These are phyloP conservation scores for Macadamia tetraphylla DNA, from an alignment of 164 flowering plant species.

Conservation along the genomic window DNA sequence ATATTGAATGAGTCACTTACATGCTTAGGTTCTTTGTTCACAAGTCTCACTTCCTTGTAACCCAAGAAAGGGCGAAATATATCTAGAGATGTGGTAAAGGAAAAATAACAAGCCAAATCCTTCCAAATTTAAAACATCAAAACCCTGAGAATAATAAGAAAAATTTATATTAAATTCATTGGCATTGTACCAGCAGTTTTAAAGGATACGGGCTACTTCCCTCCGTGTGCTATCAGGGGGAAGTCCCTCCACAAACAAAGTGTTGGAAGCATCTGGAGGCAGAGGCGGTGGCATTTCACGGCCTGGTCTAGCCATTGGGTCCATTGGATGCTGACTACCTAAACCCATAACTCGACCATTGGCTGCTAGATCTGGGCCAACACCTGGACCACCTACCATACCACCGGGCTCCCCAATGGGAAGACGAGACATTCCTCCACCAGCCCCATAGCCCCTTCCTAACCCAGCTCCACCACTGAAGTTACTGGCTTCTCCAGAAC, in stretches of 20 bases:
- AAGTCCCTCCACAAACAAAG: conserved; percentile 71
- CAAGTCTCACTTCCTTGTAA: conserved; percentile 68
- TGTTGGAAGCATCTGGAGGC: conserved; percentile 74
- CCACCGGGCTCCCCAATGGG: conserved; percentile 28
- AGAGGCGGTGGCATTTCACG: conserved; percentile 45
- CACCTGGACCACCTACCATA: conserved; percentile 25
- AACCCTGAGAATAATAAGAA: not conserved
- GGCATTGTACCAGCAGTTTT: not conserved
- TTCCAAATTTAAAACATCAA: not conserved
- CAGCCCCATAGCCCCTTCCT: conserved; percentile 23
- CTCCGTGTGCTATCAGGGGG: conserved; percentile 53
- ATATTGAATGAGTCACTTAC: conserved; percentile 29
- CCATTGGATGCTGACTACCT: conserved; percentile 30
- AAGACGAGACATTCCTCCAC: conserved; percentile 29
- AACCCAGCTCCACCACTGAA: conserved; percentile 20
- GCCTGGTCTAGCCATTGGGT: conserved; percentile 32
- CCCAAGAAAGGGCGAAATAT: conserved; percentile 83
- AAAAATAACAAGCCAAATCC: not conserved
- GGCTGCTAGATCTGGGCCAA: conserved; percentile 31
- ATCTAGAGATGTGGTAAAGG: conserved; percentile 36
- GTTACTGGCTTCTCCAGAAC: conserved; percentile 2
- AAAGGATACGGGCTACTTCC: conserved; percentile 85
- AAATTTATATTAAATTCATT: not conserved
- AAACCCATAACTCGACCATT: conserved; percentile 36
- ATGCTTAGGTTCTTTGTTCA: conserved; percentile 59